These are phyloP conservation scores for Sambucus nigra DNA, from an alignment of 129 eudicot genomes.

Conservation along the genomic window DNA sequence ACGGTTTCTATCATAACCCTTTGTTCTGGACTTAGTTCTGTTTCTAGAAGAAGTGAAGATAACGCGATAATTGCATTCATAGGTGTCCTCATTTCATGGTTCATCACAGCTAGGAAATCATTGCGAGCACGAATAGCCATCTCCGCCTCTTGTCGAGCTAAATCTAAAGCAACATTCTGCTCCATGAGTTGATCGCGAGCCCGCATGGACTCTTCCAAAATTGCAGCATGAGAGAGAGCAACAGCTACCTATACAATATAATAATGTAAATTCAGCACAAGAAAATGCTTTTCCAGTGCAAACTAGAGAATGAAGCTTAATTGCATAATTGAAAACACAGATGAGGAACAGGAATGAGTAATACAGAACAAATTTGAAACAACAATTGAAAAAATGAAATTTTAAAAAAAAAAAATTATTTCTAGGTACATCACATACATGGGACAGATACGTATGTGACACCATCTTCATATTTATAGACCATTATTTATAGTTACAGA, in stretches of 20 bases:
- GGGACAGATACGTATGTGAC: no score
- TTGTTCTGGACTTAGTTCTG: constrained; percentile 55
- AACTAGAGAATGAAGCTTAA: not conserved
- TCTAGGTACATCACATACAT: no score
- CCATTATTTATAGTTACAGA: no score
- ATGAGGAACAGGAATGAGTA: no score
- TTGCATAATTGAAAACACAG: no score
- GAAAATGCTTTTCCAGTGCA: not conserved
- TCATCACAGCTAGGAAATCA: constrained; percentile 54
- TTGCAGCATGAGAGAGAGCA: constrained; percentile 70
- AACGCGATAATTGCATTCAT: constrained; percentile 50
- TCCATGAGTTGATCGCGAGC: constrained; percentile 62
- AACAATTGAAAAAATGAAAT: no score
- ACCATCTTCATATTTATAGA: no score
- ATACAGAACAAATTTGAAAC: no score
- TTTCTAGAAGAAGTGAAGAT: constrained; percentile 49
- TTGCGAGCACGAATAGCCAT: constrained; percentile 64
- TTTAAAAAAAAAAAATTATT: no score
- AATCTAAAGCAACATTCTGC: constrained; percentile 49
- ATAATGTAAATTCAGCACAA: constrained; percentile 9
- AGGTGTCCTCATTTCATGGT: constrained; percentile 65
- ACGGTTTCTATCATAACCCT: constrained; percentile 53
- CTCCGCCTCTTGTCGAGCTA: constrained; percentile 63
- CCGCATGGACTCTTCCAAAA: constrained; percentile 55
- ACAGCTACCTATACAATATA: constrained; percentile 45